phyloP scores from a whole-genome alignment of 352 stramenopile genomes.

The Phytophthora capsici region DNA sequence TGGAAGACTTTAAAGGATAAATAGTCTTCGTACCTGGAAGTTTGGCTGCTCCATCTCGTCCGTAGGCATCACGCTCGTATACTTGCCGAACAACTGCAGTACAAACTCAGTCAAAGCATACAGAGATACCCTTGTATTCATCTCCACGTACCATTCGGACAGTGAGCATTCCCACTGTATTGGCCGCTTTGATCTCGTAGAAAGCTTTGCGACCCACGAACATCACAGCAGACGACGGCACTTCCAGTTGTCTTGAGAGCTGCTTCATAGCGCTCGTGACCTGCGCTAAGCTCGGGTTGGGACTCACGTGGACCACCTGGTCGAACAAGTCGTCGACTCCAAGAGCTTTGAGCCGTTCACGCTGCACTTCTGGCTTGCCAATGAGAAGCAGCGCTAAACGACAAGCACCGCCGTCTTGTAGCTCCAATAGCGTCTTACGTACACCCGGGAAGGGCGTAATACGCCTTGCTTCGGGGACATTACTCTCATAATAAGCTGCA shows the following conservation, averaged over 20 bases:
- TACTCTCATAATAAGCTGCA: conserved; percentile 79
- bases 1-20: neutral
- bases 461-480: conserved; percentile 68
- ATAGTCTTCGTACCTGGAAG: conserved; percentile 57
- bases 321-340: conserved; percentile 69
- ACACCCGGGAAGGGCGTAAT: conserved; percentile 72
- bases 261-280: conserved; percentile 82
- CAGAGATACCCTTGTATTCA: no score
- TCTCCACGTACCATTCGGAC: conserved; percentile 61
- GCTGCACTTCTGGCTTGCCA: conserved; percentile 75
- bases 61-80: conserved; percentile 84
- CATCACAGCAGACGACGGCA: conserved; percentile 76
- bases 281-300: conserved; percentile 67
- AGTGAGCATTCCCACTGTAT: conserved; percentile 79
- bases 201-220: conserved; percentile 88
- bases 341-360: conserved; percentile 74
- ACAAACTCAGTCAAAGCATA: conserved; percentile 9
- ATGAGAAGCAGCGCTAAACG: conserved; percentile 76
- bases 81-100: conserved; percentile 82
- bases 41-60: conserved; percentile 84
- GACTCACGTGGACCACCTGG: conserved; percentile 68
- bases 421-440: conserved; percentile 55
- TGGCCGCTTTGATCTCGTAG: conserved; percentile 88
- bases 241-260: conserved; percentile 59
- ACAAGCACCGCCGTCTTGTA: conserved; percentile 59